Evolutionary conservation across 2,329 filamentous ascomycete species (phyloP), one percentile per base, ranked within the genome.

Genomic region (Cladobotryum mycophilum): DNA sequence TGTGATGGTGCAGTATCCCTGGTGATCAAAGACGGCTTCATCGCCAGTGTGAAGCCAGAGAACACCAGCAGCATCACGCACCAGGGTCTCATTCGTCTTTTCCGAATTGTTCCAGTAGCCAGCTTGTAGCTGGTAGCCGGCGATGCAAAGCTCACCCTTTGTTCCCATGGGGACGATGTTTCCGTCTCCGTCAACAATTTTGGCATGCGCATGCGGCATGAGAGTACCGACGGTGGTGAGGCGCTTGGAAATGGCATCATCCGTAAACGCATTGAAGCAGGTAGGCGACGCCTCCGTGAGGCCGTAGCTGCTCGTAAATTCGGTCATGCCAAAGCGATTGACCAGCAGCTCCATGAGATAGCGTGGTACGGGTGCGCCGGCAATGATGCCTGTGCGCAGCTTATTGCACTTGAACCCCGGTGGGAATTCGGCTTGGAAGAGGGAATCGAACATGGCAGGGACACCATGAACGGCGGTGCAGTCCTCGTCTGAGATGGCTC

Each of bases 381-480:
- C 88, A 41, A 90, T 85, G 60, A 89, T 90, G 7, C 88, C 88
- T 0, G 87, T 91, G 34, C 88, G 76, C 15, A 91, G 74, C 5
- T 70, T 72, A 1, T 75, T 71, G 60, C 71, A 74, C 55, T 70
- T 67, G 60, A 76, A 74, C 48, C 66, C 65, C 4, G 66, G 58
- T 1, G 64, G 67, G 50, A 68, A 62, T 36, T 72, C 66, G 14
- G 75, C 72, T 15, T 79, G 71, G 57, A 81, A 73, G 2, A 81
- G 67, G 0, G 83, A 82, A 62, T 89, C 86, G 66, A 90, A 89
- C 88, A 92, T 92, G 51, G 88, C 87, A 0, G 88, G 88, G 0
- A 92, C 88, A 34, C 88, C 88, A 62, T 91, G 87, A 0, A 92
- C 74, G 0, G 85, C 88, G 0, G 88, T 92, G 64, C 84, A 86